Percentiles rank a stretch among this genome's conserved stretches.
These are phyloP conservation scores for Theileria annulata DNA, from an alignment of 169 alveolate genomes.

Conservation along the genomic window DNA sequence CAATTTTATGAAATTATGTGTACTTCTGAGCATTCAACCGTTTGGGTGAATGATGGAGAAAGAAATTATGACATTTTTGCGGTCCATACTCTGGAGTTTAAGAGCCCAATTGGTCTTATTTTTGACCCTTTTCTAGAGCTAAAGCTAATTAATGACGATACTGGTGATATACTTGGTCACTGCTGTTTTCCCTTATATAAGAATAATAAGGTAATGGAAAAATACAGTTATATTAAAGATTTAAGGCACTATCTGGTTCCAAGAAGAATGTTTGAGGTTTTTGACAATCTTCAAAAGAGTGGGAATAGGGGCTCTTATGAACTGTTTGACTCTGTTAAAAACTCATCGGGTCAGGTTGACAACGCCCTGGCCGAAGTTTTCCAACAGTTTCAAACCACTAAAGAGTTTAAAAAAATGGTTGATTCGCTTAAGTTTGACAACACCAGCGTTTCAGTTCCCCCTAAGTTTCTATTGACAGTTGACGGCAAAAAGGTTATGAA, in stretches of 20 bases:
- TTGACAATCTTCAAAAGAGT: slow-evolving; percentile 5
- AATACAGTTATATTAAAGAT: not conserved
- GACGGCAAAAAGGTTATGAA: slow-evolving; percentile 76
- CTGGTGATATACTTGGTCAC: slow-evolving; percentile 10
- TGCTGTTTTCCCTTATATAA: slow-evolving; percentile 28
- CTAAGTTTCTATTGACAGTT: slow-evolving; percentile 76
- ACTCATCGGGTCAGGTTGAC: slow-evolving; percentile 25
- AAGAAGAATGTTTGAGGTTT: slow-evolving; percentile 13
- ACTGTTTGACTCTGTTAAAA: not conserved
- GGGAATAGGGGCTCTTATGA: slow-evolving; percentile 24
- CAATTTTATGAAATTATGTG: slow-evolving; percentile 52
- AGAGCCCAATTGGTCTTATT: slow-evolving; percentile 84
- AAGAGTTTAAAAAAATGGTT: slow-evolving; percentile 71
- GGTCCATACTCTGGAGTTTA: slow-evolving; percentile 72
- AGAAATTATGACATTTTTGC: slow-evolving; percentile 83
- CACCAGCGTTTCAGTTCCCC: slow-evolving; percentile 79
- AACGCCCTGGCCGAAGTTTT: slow-evolving; percentile 75
- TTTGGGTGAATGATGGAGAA: slow-evolving; percentile 75
- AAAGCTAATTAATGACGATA: slow-evolving; percentile 1
- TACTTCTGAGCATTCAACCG: slow-evolving; percentile 69
- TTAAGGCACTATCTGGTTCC: slow-evolving; percentile 20
- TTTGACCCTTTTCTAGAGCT: slow-evolving; percentile 83
- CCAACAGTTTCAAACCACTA: slow-evolving; percentile 66
- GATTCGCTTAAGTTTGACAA: slow-evolving; percentile 71
- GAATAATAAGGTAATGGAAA: not conserved